Percentiles rank a stretch among this genome's conserved stretches.
phyloP scores from a whole-genome alignment of 2,329 filamentous ascomycete genomes.

The Knoxdaviesia capensis region DNA sequence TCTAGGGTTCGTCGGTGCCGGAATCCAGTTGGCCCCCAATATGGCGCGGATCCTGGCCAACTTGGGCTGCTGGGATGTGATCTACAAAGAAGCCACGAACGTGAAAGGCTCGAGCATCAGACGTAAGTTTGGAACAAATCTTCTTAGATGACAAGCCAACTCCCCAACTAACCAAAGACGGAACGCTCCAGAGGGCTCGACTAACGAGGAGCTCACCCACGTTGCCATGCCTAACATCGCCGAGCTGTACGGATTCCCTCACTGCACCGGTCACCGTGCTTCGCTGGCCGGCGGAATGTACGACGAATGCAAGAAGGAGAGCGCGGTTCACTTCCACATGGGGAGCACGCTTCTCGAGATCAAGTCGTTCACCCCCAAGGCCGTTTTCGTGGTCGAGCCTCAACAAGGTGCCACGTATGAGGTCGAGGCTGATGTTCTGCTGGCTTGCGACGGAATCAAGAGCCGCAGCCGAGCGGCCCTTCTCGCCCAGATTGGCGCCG shows the following conservation, averaged over 20 bases:
- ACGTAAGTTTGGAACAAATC: conserved; percentile 18
- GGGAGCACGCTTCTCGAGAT: conserved; percentile 33
- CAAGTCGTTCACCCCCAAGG: conserved; percentile 35
- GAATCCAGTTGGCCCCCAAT: conserved; percentile 70
- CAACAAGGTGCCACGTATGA: conserved; percentile 31
- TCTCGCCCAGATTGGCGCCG: conserved; percentile 28
- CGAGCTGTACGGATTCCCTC: conserved; percentile 50
- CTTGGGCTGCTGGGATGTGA: conserved; percentile 51
- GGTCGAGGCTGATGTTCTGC: conserved; percentile 30
- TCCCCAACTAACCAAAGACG: background rate
- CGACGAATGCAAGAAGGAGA: conserved; percentile 44
- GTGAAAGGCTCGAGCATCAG: conserved; percentile 54
- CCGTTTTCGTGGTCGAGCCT: conserved; percentile 38
- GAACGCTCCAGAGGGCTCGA: conserved; percentile 37
- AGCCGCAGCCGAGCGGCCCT: conserved; percentile 28
- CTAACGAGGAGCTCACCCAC: conserved; percentile 47
- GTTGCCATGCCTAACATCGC: conserved; percentile 50
- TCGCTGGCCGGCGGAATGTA: conserved; percentile 51
- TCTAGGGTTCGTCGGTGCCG: conserved; percentile 66
- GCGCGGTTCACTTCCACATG: conserved; percentile 49
- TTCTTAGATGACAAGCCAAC: background rate
- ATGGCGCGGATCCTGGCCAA: conserved; percentile 57
- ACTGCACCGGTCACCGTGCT: conserved; percentile 62
- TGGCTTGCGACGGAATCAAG: conserved; percentile 37
- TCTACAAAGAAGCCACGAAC: conserved; percentile 50